phyloP scores from a whole-genome alignment of 495 filamentous ascomycete species.

The Daldinia concentrica region DNA sequence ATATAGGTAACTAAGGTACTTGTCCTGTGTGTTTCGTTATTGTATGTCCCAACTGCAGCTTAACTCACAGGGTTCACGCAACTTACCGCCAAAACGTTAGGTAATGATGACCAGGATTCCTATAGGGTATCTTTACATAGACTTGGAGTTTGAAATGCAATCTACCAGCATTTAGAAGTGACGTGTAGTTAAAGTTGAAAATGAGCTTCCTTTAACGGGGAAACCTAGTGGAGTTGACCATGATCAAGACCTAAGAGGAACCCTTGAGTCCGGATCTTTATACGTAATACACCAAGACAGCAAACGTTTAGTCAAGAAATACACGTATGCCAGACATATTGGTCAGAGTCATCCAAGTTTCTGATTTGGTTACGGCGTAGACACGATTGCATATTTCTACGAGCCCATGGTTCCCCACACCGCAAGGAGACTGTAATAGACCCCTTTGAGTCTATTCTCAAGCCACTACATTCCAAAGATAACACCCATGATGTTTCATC shows the following conservation, averaged over 20 bases:
- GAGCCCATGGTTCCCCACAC: background rate
- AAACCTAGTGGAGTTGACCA: background rate
- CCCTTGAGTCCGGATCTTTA: background rate
- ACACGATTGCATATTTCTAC: background rate
- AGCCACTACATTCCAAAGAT: background rate
- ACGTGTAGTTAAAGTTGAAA: background rate
- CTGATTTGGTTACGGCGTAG: too few relatives aligned
- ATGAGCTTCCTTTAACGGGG: background rate
- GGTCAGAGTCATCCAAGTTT: too few relatives aligned
- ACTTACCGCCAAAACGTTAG: too few relatives aligned
- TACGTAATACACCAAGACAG: background rate
- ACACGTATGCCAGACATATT: background rate
- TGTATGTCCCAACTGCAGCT: too few relatives aligned
- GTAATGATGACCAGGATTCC: background rate
- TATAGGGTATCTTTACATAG: background rate
- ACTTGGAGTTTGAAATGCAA: background rate
- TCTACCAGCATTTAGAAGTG: background rate
- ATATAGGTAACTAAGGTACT: too few relatives aligned
- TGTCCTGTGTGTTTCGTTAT: too few relatives aligned
- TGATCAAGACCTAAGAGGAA: background rate
- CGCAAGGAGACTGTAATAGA: background rate
- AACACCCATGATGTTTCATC: background rate
- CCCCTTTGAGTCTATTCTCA: background rate
- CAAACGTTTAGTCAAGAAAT: background rate
- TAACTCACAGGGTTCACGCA: too few relatives aligned